Percentiles rank a stretch among this genome's conserved stretches.
These are phyloP conservation scores for Collybiopsis luxurians DNA, from an alignment of 768 basidiomycete genomes.

Conservation along the genomic window DNA sequence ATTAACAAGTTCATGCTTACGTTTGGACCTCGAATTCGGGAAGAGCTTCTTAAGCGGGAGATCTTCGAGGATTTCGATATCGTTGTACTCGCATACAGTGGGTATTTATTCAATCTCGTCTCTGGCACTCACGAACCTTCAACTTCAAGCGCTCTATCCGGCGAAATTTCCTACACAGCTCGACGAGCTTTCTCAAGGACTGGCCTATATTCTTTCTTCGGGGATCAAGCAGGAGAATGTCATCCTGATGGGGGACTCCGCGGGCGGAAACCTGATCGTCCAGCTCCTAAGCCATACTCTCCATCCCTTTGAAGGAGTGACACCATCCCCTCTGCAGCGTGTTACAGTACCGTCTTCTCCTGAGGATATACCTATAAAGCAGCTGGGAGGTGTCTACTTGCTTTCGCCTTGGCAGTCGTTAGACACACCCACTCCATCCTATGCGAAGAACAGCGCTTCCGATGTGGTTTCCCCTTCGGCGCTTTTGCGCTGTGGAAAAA, in stretches of 20 bases:
- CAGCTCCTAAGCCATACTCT: conserved; percentile 29
- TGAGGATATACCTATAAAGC: conserved; percentile 2
- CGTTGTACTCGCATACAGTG: conserved; percentile 29
- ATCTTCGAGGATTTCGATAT: conserved; percentile 19
- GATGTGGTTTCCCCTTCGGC: conserved; percentile 21
- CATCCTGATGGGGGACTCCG: conserved; percentile 31
- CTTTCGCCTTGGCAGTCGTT: conserved; percentile 35
- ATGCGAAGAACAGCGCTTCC: conserved; percentile 18
- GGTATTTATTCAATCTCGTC: not conserved
- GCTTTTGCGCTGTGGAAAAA: conserved; percentile 14
- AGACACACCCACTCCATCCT: conserved; percentile 18
- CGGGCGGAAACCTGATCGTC: conserved; percentile 27
- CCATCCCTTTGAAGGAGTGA: conserved; percentile 24
- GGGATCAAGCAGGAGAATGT: conserved; percentile 30
- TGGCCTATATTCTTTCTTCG: conserved; percentile 25
- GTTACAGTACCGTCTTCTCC: too few species aligned
- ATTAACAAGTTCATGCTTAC: conserved; percentile 14
- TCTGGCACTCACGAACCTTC: not conserved
- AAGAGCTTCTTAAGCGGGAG: conserved; percentile 19
- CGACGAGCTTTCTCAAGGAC: conserved; percentile 22
- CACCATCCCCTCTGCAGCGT: conserved; percentile 13
- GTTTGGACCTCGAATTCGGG: conserved; percentile 27
- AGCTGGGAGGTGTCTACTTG: conserved; percentile 21
- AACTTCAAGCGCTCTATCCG: conserved; percentile 19
- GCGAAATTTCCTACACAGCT: conserved; percentile 27